Evolutionary conservation across 2,329 filamentous ascomycete genomes (phyloP), one percentile per base, ranked within the genome.

Genomic region (Plectosphaerella cucumerina): DNA sequence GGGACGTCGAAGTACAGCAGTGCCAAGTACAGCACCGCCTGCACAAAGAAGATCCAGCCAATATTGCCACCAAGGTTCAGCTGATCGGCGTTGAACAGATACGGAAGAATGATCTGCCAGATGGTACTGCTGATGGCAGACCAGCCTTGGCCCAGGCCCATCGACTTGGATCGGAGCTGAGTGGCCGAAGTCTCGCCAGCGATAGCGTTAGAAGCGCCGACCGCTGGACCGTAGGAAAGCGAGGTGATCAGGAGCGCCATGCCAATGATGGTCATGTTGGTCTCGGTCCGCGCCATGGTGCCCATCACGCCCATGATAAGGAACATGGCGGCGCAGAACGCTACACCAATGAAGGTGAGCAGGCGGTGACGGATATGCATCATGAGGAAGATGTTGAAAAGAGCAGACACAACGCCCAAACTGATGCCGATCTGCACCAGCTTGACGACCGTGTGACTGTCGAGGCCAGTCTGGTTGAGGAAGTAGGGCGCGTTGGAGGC

Each of bases 11-110:
- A 64, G 52, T 62, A 66, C 37, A 60, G 59, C 43, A 59, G 60
- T 1, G 61, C 34, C 4, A 59, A 41, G 52, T 54, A 61, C 17
- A 65, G 21, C 5, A 65, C 50, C 33, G 59, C 56, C 15, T 67
- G 56, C 1, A 60, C 68, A 1, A 64, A 65, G 52, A 71, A 75
- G 4, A 74, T 59, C 45, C 74, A 75, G 0, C 62, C 64, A 4
- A 69, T 70, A 55, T 73, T 73, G 0, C 65, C 70, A 6, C 69
- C 68, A 0, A 75, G 60, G 15, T 71, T 67, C 1, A 57, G 60
- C 31, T 63, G 58, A 35, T 68, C 65, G 1, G 53, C 49, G 37
- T 63, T 64, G 41, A 60, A 68, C 0, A 66, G 53, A 34, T 62
- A 59, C 0, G 65, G 64, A 4, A 68, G 31, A 6, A 60, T 47